phyloP scores from a whole-genome alignment of 768 basidiomycete genomes.

The Agaricus bisporus region DNA sequence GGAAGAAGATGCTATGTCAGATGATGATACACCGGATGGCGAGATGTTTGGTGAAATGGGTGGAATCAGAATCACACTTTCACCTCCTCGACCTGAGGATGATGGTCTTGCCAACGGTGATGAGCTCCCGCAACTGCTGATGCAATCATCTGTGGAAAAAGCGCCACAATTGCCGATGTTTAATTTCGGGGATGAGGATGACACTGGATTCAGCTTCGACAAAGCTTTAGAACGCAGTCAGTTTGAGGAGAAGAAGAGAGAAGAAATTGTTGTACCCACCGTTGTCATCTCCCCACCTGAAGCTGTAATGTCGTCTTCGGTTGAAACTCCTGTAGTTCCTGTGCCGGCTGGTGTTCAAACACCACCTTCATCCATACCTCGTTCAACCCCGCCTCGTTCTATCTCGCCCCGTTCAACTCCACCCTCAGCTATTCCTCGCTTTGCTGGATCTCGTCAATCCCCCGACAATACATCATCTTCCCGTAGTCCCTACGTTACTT shows the following conservation, averaged over 20 bases:
- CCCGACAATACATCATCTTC: conserved; percentile 15
- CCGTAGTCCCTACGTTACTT: conserved; percentile 36
- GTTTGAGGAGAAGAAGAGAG: conserved; percentile 12
- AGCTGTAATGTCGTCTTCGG: conserved; percentile 4
- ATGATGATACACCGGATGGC: conserved; percentile 32
- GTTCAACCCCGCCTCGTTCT: conserved; percentile 19
- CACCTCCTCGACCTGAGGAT: conserved; percentile 44
- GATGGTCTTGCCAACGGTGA: conserved; percentile 22
- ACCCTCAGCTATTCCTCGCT: conserved; percentile 50
- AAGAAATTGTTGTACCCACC: conserved; percentile 14
- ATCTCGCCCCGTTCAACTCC: conserved; percentile 21
- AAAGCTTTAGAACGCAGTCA: conserved; percentile 10
- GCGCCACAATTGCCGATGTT: conserved; percentile 29
- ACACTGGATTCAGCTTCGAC: conserved; percentile 31
- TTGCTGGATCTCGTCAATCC: conserved; percentile 24
- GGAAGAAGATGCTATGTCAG: conserved; percentile 27
- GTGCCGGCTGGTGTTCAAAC: conserved; percentile 15
- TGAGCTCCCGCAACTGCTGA: conserved; percentile 22
- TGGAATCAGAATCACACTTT: conserved; percentile 72
- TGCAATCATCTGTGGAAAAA: conserved; percentile 18
- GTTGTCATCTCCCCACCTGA: conserved; percentile 12
- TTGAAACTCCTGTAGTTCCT: conserved; percentile 8
- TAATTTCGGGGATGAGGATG: conserved; percentile 26
- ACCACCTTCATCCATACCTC: conserved; percentile 28
- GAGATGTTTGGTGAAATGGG: conserved; percentile 58